Conservation (phyloP, 208 protist genomes). For the Acanthamoeba healyi region DNA sequence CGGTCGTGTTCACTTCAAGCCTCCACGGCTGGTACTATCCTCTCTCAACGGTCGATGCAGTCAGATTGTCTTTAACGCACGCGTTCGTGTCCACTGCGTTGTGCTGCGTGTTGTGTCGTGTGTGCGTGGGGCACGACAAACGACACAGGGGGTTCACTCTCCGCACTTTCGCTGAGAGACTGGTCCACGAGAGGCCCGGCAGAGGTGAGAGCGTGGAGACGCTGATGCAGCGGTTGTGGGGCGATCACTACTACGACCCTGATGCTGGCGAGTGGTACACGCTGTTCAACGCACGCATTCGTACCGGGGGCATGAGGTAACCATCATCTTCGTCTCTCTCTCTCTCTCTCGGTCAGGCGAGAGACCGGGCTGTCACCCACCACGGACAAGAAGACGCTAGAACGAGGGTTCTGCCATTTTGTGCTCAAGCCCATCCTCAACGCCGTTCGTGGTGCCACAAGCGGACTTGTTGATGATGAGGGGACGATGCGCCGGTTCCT, state of each 20-base stretch:
- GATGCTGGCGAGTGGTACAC: constrained; percentile 94
- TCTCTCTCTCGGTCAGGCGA: no score
- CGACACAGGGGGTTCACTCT: constrained; percentile 98
- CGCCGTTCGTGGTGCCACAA: no score
- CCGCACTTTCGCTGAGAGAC: constrained; percentile 94
- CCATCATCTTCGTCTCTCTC: no score
- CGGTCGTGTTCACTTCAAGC: constrained; percentile 98
- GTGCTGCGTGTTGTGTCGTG: background rate
- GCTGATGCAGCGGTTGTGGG: constrained; percentile 97
- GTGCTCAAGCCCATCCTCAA: constrained; percentile 98
- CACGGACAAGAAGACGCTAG: constrained; percentile 84
- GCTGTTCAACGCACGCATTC: no score
- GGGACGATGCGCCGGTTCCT: no score
- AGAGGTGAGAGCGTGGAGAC: no score
- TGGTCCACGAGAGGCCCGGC: no score
- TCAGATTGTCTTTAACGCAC: no score
- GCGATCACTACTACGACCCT: constrained; percentile 98
- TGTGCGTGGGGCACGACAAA: background rate
- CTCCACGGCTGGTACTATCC: constrained; percentile 99
- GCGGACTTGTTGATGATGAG: constrained; percentile 96
- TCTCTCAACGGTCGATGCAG: no score
- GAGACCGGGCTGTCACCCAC: background rate
- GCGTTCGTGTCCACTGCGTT: no score
- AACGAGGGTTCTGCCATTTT: constrained; percentile 97
- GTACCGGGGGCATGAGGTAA: no score